Base-by-base conservation (phyloP, 2,329 filamentous ascomycete genomes). In the Fonsecaea erecta region DNA sequence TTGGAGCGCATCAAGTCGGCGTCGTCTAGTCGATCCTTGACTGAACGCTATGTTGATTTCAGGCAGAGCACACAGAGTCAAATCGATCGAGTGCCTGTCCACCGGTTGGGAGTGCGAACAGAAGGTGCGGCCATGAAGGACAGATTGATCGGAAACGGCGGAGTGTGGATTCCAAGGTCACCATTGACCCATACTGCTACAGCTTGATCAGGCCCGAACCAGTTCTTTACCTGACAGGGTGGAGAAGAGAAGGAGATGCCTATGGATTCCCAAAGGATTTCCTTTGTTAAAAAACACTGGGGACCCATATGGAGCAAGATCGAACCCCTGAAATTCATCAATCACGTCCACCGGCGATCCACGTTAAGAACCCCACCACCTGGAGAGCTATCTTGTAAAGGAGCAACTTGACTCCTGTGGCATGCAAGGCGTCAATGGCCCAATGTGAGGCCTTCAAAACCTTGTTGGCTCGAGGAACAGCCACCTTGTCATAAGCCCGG, bases 31-130 rank as follows among this genome's bases (percentile, higher is more conserved):
- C 78, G 79, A 60, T 81, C 77, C 3, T 68, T 74, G 8, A 70
- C 76, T 7, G 82, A 84, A 43, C 77, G 80, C 16, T 80, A 85
- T 66, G 78, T 82, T 0, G 82, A 82, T 58, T 76, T 80, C 1
- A 79, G 84, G 26, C 78, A 80, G 16, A 79, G 75, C 21, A 79
- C 85, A 2, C 85, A 88, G 75, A 82, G 80, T 65, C 78, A 81
- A 43, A 78, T 88, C 6, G 86, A 88, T 65, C 79, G 80, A 60
- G 78, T 89, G 2, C 87, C 87, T 1, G 70, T 88, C 52, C 86
- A 89, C 72, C 78, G 79, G 71, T 78, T 83, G 2, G 88, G 88
- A 0, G 80, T 90, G 51, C 80, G 88, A 58, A 85, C 82, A 5
- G 68, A 71, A 18, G 66, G 69, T 18, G 65, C 66, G 16, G 64